Evolutionary conservation across 2,329 filamentous ascomycete genomes (phyloP), one percentile per base, ranked within the genome.

Genomic region (Fusarium brachygibbosum): DNA sequence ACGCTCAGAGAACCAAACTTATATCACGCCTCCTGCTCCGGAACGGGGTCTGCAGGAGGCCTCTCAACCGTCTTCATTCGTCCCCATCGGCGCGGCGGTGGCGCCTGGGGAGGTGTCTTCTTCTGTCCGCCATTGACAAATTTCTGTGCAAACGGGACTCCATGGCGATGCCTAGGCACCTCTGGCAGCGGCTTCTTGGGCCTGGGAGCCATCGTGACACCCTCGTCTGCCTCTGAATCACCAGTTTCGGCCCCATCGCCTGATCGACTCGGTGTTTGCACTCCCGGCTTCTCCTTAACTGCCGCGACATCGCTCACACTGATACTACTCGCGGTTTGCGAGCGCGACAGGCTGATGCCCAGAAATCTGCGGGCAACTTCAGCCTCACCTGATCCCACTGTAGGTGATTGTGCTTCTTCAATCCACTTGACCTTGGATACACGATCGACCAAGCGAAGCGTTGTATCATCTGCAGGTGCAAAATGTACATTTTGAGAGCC

Each of bases 381-480:
- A 42, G 81, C 77, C 70, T 83, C 77, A 49, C 77, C 78, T 12
- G 77, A 76, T 6, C 72, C 66, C 29, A 77, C 76, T 17, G 74
- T 75, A 13, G 56, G 53, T 12, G 72, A 71, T 31, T 73, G 71
- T n/a, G 59, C 64, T 23, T 79, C 73, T 56, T 81, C 81, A 29
- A 95, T 83, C 87, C 94, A 94, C 34, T 87, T 84, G 5, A 94
- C 92, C 63, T 88, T 88, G 52, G 86, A 84, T 32, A 94, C 93
- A n/a, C 93, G 88, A 51, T 91, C 87, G 5, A 94, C 91, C 9
- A 97, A 86, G 8, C 93, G 88, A 37, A 93, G 76, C 1, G 93
- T 95, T 1, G 93, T 97, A 71, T 93, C 90, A 67, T 96, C 93
- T 4, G 91, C 89, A 2, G 92, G 92, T 14, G 91, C 91, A 78